Base-by-base conservation (phyloP, 2,329 filamentous ascomycete species). In the Hymenoscyphus scutula region DNA sequence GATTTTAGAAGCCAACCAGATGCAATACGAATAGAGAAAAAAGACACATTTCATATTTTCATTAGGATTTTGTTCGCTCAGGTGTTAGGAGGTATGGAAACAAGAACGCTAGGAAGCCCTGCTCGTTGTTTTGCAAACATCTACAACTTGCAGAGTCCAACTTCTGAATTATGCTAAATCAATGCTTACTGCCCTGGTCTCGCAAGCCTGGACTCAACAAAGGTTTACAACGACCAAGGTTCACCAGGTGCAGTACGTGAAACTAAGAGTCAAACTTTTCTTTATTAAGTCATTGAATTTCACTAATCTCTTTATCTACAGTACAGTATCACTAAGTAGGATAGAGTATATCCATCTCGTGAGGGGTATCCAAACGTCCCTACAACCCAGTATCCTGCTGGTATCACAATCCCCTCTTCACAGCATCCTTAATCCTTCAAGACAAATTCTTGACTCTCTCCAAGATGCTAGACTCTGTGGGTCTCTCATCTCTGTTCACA, bases 401-500 rank as follows among this genome's bases (percentile, higher is more conserved):
- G 13, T 48, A 10, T 48, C 23, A 48, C 6, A 48, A 45, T 17
- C 25, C 30, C 25, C 4, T 54, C 51, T 17, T 25, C 25, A 27
- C 30, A 11, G 23, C 7, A 45, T 41, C 32, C 32, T 11, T 17
- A 38, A 15, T 29, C 30, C 34, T 61, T 67, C 58, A 65, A 65
- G 45, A 51, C 60, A 64, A 61, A 61, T 59, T 65, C 48, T 63
- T 67, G 6, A 74, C 63, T 45, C 68, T 64, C 56, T 71, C 68
- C 57, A 60, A 66, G 25, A 75, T 68, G 56, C 67, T 67, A 58
- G 53, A 57, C 54, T 74, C 72, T 3, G 34, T 38, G 10, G 67
- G 66, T 37, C 69, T 70, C 58, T 69, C 67, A 60, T 74, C 72
- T 58, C 72, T 67, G 62, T 77, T 78, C 62, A 82, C 74, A 51